A percentile compares a stretch with the other conserved stretches of the same genome.
Evolutionary conservation across 108 stramenopile genomes (phyloP).

Genomic region (Cyclotella baltica): DNA sequence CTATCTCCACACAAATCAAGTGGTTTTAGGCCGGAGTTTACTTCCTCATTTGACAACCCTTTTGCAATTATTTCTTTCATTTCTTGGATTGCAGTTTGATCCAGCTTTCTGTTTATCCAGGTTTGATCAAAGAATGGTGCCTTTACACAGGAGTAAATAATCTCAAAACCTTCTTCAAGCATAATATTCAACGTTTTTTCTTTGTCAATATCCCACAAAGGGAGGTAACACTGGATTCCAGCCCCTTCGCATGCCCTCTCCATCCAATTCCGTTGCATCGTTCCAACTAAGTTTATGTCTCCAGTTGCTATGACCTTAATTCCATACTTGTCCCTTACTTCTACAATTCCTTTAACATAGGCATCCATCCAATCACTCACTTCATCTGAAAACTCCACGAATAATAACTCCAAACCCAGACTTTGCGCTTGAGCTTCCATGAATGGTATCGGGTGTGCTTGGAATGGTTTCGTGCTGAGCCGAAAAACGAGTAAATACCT

Average conservation of each 20-base stretch:
- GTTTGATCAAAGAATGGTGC: conserved; percentile 53
- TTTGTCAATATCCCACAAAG: conserved; percentile 53
- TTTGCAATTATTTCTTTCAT: conserved; percentile 38
- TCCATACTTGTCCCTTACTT: conserved; percentile 37
- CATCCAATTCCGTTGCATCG: conserved; percentile 52
- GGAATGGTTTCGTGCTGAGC: conserved; percentile 25
- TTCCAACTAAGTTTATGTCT: conserved; percentile 62
- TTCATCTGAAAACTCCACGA: conserved; percentile 22
- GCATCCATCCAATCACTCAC: conserved; percentile 39
- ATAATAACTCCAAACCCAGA: conserved; percentile 40
- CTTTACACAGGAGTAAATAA: conserved; percentile 58
- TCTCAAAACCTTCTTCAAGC: conserved; percentile 37
- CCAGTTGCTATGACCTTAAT: conserved; percentile 52
- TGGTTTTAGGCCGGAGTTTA: conserved; percentile 29
- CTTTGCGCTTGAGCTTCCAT: conserved; percentile 50
- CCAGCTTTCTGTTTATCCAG: conserved; percentile 51
- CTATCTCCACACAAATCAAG: conserved; percentile 61
- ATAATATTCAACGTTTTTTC: conserved; percentile 23
- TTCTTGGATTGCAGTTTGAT: conserved; percentile 35
- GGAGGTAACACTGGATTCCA: conserved; percentile 33
- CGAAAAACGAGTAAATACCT: conserved; percentile 38
- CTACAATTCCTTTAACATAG: conserved; percentile 44
- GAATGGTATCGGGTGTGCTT: conserved; percentile 51
- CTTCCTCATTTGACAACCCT: conserved; percentile 38
- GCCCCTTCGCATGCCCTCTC: conserved; percentile 48